These are phyloP conservation scores for Acanthamoeba comandoni DNA, from an alignment of 208 protist species.

Conservation along the genomic window DNA sequence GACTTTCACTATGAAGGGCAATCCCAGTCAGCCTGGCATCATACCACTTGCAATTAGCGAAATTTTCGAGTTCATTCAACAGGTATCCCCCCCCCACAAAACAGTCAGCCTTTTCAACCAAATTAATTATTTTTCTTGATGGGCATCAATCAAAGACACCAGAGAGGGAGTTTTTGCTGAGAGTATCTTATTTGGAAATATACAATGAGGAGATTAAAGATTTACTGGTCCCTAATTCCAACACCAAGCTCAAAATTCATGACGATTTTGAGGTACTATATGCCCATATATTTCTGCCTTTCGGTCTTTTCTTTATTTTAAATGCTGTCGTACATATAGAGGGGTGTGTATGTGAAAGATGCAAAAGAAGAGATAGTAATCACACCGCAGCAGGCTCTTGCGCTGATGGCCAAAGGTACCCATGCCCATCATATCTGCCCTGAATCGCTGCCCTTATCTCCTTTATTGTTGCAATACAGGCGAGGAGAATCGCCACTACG, in stretches of 20 bases:
- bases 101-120: not conserved
- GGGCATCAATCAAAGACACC: slow-evolving; percentile 47
- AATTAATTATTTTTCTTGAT: not conserved
- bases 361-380: slow-evolving; percentile 79
- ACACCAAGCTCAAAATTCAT: slow-evolving; percentile 83
- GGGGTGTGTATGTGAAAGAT: slow-evolving; percentile 79
- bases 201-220: slow-evolving; percentile 90
- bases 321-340: slow-evolving; percentile 2
- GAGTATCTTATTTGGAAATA: slow-evolving; percentile 90
- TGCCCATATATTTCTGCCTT: not conserved
- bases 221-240: slow-evolving; percentile 80
- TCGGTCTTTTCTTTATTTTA: slow-evolving; percentile 16
- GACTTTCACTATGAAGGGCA: slow-evolving; percentile 89
- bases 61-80: slow-evolving; percentile 81
- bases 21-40: slow-evolving; percentile 76
- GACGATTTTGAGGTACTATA: slow-evolving; percentile 76
- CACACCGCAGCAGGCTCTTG: slow-evolving; percentile 72
- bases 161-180: slow-evolving; percentile 86
- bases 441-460: slow-evolving; percentile 10
- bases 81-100: slow-evolving; percentile 42
- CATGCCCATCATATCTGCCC: not conserved
- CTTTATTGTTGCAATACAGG: slow-evolving; percentile 12
- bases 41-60: slow-evolving; percentile 84
- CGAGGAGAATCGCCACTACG: slow-evolving; percentile 83
- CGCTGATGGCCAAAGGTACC: slow-evolving; percentile 65